These are phyloP conservation scores for Chaetomium fimeti DNA, from an alignment of 495 filamentous ascomycete species.

Conservation along the genomic window DNA sequence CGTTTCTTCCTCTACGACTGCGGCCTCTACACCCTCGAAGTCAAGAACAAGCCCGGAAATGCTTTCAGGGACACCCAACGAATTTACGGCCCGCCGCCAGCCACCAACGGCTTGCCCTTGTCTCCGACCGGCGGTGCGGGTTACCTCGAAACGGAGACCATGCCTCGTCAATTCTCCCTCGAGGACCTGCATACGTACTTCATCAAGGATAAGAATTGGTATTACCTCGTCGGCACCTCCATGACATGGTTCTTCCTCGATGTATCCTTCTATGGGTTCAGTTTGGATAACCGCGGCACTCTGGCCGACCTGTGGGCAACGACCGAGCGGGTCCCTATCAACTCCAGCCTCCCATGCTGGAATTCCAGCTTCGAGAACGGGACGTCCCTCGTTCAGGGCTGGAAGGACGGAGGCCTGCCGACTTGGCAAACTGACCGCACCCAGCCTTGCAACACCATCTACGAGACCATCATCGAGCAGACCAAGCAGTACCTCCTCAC, in stretches of 20 bases:
- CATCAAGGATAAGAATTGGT: slow-evolving; percentile 39
- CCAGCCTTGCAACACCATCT: slow-evolving; percentile 53
- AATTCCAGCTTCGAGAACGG: slow-evolving; percentile 55
- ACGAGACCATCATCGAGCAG: slow-evolving; percentile 62
- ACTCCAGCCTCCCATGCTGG: slow-evolving; percentile 44
- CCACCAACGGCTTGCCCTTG: slow-evolving; percentile 64
- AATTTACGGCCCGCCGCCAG: slow-evolving; percentile 49
- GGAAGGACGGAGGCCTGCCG: slow-evolving; percentile 28
- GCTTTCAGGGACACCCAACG: slow-evolving; percentile 61
- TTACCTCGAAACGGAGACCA: slow-evolving; percentile 18
- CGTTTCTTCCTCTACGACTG: slow-evolving; percentile 73
- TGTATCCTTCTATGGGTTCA: slow-evolving; percentile 41
- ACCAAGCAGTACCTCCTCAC: slow-evolving; percentile 68
- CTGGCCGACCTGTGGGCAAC: slow-evolving; percentile 41
- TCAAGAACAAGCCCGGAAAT: slow-evolving; percentile 62
- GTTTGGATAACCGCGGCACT: slow-evolving; percentile 38
- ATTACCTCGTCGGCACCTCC: slow-evolving; percentile 40
- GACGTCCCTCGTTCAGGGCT: slow-evolving; percentile 32
- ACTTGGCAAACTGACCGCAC: slow-evolving; percentile 41
- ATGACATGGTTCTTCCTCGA: slow-evolving; percentile 43
- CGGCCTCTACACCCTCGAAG: slow-evolving; percentile 74
- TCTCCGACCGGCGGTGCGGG: slow-evolving; percentile 55
- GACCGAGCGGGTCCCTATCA: slow-evolving; percentile 9
- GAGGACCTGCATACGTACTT: slow-evolving; percentile 36
- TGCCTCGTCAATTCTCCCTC: slow-evolving; percentile 35